Conservation (phyloP, 352 stramenopile species). For the Pythium dissimile region DNA sequence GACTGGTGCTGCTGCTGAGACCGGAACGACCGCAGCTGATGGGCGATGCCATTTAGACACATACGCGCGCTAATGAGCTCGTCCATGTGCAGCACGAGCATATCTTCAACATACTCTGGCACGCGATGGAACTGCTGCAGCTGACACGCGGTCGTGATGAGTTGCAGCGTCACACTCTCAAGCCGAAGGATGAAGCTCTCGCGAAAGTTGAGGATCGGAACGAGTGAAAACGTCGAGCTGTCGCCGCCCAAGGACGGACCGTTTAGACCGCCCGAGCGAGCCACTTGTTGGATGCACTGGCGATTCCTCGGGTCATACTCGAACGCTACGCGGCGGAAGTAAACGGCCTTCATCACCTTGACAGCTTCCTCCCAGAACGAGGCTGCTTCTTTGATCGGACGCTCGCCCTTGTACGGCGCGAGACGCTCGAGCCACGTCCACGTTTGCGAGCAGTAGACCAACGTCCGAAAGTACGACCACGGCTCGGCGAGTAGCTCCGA, state of each 20-base stretch:
- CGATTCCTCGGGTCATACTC: conserved; percentile 32
- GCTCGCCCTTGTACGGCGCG: conserved; percentile 73
- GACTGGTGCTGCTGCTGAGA: conserved; percentile 41
- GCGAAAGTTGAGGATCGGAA: conserved; percentile 83
- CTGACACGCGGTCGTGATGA: conserved; percentile 73
- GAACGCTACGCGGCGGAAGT: conserved; percentile 73
- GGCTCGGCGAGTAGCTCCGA: conserved; percentile 66
- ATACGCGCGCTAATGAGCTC: conserved; percentile 72
- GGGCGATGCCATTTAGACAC: conserved; percentile 68
- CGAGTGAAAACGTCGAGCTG: conserved; percentile 52
- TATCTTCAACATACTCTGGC: conserved; percentile 70
- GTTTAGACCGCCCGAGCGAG: conserved; percentile 18
- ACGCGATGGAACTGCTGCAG: conserved; percentile 77
- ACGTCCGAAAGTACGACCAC: conserved; percentile 44
- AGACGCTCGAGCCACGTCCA: conserved; percentile 79
- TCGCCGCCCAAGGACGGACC: conserved; percentile 5
- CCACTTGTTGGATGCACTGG: conserved; percentile 17
- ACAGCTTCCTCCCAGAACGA: conserved; percentile 82
- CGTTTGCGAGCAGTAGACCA: conserved; percentile 65
- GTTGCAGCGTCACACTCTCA: conserved; percentile 59
- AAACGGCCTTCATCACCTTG: conserved; percentile 70
- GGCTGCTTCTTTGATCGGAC: conserved; percentile 66
- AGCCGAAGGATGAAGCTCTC: conserved; percentile 69
- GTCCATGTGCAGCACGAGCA: conserved; percentile 60
- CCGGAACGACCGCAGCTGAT: conserved; percentile 70